Percentiles rank a stretch among this genome's conserved stretches.
Evolutionary conservation across 2,329 filamentous ascomycete species (phyloP).

Genomic region (Penicillium sp.): DNA sequence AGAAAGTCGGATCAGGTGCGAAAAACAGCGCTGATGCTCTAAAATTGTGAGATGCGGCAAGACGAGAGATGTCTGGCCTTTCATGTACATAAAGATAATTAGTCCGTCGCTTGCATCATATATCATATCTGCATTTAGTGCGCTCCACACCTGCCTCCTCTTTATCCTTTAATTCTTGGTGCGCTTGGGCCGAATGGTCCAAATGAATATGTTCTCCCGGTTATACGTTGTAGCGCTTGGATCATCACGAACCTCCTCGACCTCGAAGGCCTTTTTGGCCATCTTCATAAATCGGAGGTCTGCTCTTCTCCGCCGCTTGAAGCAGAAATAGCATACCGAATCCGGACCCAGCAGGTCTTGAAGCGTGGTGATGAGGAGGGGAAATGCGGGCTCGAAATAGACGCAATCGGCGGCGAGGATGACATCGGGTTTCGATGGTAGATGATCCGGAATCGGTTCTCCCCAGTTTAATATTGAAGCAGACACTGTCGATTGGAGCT

Average conservation of each 20-base stretch:
- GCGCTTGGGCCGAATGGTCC: conserved; percentile 30
- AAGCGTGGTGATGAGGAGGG: conserved; percentile 74
- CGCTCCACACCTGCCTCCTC: not conserved
- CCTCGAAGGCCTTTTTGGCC: conserved; percentile 61
- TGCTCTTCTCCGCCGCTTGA: conserved; percentile 83
- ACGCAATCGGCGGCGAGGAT: conserved; percentile 95
- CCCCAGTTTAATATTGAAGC: conserved; percentile 77
- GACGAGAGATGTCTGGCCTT: not conserved
- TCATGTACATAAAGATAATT: not conserved
- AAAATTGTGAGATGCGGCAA: conserved; percentile 29
- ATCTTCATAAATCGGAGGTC: conserved; percentile 70
- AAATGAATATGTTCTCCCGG: conserved; percentile 39
- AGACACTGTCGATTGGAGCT: conserved; percentile 57
- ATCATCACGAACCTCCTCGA: conserved; percentile 59
- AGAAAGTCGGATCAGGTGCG: conserved; percentile 51
- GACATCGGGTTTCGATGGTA: conserved; percentile 59
- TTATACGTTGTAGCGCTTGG: conserved; percentile 31
- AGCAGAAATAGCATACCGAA: conserved; percentile 79
- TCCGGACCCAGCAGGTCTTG: conserved; percentile 62
- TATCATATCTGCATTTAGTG: conserved; percentile 1
- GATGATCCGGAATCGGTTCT: conserved; percentile 36
- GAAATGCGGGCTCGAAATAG: conserved; percentile 95
- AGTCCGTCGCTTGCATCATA: conserved; percentile 6
- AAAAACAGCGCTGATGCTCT: conserved; percentile 30
- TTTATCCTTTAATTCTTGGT: not conserved